Base-by-base conservation (phyloP, 345 rosid genomes). In the Boechera retrofracta region DNA sequence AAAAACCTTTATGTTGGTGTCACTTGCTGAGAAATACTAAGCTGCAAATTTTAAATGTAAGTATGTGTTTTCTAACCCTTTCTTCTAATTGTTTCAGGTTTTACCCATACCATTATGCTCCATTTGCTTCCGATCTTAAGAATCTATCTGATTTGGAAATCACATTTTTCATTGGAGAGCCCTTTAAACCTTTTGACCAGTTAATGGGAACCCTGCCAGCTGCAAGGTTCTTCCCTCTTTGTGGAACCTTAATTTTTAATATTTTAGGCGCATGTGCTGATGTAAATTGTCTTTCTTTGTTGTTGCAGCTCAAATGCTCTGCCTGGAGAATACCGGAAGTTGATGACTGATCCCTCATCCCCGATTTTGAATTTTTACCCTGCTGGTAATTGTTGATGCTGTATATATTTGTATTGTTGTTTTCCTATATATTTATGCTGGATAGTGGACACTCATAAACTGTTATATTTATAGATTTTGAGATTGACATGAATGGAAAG, bases 141-240 rank as follows among this genome's bases (percentile, higher is more conserved):
- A 91, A 83, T 82, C 85, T 96, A 67, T 51, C 81, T 63, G 95
- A 89, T 72, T 63, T 89, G 85, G 99, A 96, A 81, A 87, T 93
- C 73, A 96, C 97, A 4, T 89, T 91, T 81, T 96, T 93, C 82
- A 49, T 42, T 58, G 98, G 97, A 58, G 91, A 91, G 86, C 95
- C 99, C 15, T 93, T 96, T 80, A 93, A 86, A 85, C 99, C 99
- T 60, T 93, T 96, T 83, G 98, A 96, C 85, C 99, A 96, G 84
- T 88, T 96, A 55, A 87, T 96, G 97, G 99, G 98, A 64, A 93
- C 99, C 52, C 81, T 96, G 64, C 99, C 99, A 36, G 89, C 98
- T 74, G 91, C 97, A 73, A 96, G 99, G 99, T 93, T 71, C 28
- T 57, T 67, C 12, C 0, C 69, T 38, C 44, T 35, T 7, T 21